phyloP scores from a whole-genome alignment of 345 rosid genomes.

The Ailanthus altissimus region DNA sequence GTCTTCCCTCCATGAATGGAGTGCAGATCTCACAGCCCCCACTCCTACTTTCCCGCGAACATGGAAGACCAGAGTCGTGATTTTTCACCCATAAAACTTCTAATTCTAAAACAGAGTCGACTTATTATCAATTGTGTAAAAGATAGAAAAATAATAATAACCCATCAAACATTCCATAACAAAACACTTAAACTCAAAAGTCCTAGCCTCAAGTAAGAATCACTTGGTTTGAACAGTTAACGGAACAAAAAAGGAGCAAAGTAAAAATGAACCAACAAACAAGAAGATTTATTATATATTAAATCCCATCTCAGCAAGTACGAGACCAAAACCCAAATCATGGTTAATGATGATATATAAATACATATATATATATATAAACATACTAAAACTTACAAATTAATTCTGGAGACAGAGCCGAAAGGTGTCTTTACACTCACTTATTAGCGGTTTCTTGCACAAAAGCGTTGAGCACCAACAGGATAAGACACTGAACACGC shows the following conservation, averaged over 20 bases:
- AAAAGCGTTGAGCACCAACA: slow-evolving; percentile 22
- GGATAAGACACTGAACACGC: slow-evolving; percentile 1
- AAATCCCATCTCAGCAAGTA: slow-evolving; percentile 18
- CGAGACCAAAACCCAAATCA: not conserved
- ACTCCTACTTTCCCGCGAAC: not conserved
- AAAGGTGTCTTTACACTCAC: not conserved
- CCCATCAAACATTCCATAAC: not conserved
- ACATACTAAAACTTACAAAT: slow-evolving; percentile 27
- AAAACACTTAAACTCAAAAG: not conserved
- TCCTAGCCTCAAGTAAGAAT: not conserved
- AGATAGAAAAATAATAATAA: not conserved
- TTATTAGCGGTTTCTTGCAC: not conserved
- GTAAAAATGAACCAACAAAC: slow-evolving; percentile 3
- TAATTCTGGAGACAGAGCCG: not conserved
- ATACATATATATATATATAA: too few relatives aligned
- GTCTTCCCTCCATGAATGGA: not conserved
- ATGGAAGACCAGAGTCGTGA: not conserved
- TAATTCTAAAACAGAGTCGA: not conserved
- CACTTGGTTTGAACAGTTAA: not conserved
- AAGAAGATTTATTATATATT: not conserved
- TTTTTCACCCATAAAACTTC: not conserved
- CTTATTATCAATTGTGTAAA: not conserved
- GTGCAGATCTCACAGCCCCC: slow-evolving; percentile 10
- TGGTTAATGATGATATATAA: too few relatives aligned
- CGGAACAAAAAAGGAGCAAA: not conserved